Percentiles rank a stretch among this genome's conserved stretches.
Evolutionary conservation across 768 basidiomycete species (phyloP).

Genomic region (Kwoniella mangroviensis): DNA sequence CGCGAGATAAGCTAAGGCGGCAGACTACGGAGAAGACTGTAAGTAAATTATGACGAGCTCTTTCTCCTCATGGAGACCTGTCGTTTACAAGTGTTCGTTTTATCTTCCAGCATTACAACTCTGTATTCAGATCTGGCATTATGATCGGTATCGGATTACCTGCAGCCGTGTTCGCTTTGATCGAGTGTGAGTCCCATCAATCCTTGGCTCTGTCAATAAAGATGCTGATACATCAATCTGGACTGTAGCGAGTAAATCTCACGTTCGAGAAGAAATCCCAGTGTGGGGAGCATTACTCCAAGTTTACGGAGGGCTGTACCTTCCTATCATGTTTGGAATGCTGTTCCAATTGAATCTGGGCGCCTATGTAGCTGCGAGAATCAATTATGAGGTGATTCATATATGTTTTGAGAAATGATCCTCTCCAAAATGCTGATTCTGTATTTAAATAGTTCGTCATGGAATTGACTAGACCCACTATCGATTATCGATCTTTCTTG

Average conservation of each 20-base stretch:
- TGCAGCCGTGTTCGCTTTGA: constrained; percentile 68
- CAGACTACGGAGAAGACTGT: constrained; percentile 50
- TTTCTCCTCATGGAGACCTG: constrained; percentile 14
- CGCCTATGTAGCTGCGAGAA: constrained; percentile 74
- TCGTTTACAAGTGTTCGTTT: not conserved
- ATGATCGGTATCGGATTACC: constrained; percentile 74
- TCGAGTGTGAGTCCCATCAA: constrained; percentile 63
- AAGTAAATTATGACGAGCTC: constrained; percentile 25
- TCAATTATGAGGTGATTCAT: constrained; percentile 84
- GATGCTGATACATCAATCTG: too few species aligned
- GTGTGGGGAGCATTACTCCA: constrained; percentile 76
- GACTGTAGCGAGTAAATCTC: constrained; percentile 66
- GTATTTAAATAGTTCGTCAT: constrained; percentile 45
- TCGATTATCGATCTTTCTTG: constrained; percentile 79
- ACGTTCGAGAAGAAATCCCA: constrained; percentile 65
- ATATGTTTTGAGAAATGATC: constrained; percentile 61
- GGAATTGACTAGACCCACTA: constrained; percentile 71
- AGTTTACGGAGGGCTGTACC: constrained; percentile 73
- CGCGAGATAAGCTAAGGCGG: constrained; percentile 69
- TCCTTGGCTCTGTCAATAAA: too few species aligned
- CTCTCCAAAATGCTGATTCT: constrained; percentile 60
- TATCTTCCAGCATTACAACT: constrained; percentile 42
- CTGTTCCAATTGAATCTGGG: constrained; percentile 82
- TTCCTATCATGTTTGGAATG: constrained; percentile 76
- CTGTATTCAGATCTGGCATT: constrained; percentile 73